phyloP scores from a whole-genome alignment of 257 asterid species.

The Solanum tarijense region DNA sequence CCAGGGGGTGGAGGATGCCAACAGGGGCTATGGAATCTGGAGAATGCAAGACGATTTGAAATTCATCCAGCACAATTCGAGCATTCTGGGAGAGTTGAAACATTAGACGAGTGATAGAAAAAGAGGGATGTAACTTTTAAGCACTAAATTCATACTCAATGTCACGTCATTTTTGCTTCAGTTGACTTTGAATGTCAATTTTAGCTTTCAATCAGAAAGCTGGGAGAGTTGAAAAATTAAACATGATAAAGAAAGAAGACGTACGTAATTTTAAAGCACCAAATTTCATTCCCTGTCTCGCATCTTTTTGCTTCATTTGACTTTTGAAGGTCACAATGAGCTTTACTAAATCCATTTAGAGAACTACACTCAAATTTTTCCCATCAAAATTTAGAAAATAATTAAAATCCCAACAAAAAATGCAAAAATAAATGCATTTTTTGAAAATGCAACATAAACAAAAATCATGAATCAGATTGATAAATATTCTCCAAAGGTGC shows the following conservation, averaged over 20 bases:
- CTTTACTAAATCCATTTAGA: background rate
- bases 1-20: conserved; percentile 89
- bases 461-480: background rate
- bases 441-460: background rate
- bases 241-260: background rate
- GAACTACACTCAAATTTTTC: background rate
- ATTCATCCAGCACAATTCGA: conserved; percentile 80
- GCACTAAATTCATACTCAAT: background rate
- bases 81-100: conserved; percentile 54
- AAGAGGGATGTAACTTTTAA: background rate
- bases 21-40: conserved; percentile 86
- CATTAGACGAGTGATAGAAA: background rate
- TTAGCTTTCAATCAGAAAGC: conserved; percentile 25
- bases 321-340: background rate
- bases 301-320: background rate
- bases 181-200: background rate
- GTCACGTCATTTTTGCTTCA: background rate
- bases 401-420: background rate
- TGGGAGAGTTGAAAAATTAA: conserved; percentile 16
- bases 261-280: background rate
- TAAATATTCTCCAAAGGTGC: background rate
- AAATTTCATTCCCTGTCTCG: background rate
- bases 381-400: background rate
- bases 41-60: conserved; percentile 70
- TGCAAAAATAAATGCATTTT: background rate